Percentiles rank a stretch among this genome's conserved stretches.
Conservation (phyloP, 345 rosid species). For the Kernera saxatilis region DNA sequence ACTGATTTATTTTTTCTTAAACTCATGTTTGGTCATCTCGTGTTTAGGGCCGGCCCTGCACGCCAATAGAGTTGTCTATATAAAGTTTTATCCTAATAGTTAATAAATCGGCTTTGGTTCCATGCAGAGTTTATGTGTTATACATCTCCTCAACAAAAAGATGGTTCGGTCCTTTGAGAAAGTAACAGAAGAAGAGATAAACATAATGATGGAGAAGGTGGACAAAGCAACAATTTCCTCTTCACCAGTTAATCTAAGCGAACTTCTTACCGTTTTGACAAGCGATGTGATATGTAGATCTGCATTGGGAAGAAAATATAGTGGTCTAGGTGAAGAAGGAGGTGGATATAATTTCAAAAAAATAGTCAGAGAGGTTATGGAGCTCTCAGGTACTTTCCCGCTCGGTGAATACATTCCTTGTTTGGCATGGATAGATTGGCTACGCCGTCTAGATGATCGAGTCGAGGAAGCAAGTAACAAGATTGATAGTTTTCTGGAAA, state of each 20-base stretch:
- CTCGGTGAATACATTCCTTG: conserved; percentile 46
- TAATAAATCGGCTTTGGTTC: too few relatives aligned
- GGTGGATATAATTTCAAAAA: conserved; percentile 20
- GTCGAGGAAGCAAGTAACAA: not conserved
- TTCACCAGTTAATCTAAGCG: conserved; percentile 34
- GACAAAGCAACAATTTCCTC: not conserved
- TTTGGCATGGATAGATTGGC: conserved; percentile 35
- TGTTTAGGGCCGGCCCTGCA: too few relatives aligned
- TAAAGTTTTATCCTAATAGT: too few relatives aligned
- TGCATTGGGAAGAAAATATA: conserved; percentile 46
- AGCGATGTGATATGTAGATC: conserved; percentile 40
- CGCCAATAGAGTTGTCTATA: too few relatives aligned
- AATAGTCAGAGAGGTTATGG: conserved; percentile 22
- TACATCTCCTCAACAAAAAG: too few relatives aligned
- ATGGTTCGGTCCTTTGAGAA: too few relatives aligned
- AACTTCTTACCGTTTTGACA: conserved; percentile 8
- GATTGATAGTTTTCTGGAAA: conserved; percentile 15
- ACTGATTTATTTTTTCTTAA: too few relatives aligned
- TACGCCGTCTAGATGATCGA: conserved; percentile 1
- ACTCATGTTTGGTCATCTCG: too few relatives aligned
- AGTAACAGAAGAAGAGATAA: too few relatives aligned
- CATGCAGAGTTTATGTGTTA: too few relatives aligned
- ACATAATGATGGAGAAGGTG: conserved; percentile 9
- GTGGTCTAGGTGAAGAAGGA: conserved; percentile 19
- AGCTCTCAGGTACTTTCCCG: conserved; percentile 25